Percentiles rank a stretch among this genome's conserved stretches.
Conservation (phyloP, 2,329 filamentous ascomycete genomes). For the Exophiala xenobiotica region DNA sequence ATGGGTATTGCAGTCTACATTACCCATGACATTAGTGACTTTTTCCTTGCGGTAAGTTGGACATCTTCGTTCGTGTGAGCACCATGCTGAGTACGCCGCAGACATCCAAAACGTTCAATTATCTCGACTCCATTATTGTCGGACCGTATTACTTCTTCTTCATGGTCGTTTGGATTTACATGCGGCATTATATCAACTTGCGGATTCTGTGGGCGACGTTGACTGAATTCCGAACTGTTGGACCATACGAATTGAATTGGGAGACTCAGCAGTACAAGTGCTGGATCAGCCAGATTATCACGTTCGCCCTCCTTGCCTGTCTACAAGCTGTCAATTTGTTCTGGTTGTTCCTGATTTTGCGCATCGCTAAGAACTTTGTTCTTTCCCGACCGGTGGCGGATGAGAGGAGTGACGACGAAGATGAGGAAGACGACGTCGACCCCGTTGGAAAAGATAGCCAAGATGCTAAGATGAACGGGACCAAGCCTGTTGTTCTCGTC, state of each 20-base stretch:
- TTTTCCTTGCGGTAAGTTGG: constrained; percentile 75
- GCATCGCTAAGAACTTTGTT: constrained; percentile 34
- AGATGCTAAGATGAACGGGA: constrained; percentile 14
- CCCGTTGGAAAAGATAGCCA: neutral
- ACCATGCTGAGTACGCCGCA: constrained; percentile 35
- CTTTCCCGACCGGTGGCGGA: constrained; percentile 37
- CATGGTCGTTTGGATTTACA: constrained; percentile 76
- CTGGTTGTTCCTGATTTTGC: constrained; percentile 36
- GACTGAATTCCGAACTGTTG: constrained; percentile 37
- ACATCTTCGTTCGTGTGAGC: neutral
- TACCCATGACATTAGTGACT: constrained; percentile 85
- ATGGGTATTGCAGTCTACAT: constrained; percentile 86
- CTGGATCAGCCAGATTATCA: constrained; percentile 36
- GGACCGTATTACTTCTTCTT: constrained; percentile 77
- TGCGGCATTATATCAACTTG: constrained; percentile 66
- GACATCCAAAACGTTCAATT: constrained; percentile 85
- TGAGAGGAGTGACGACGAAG: constrained; percentile 48
- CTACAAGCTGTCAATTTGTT: constrained; percentile 38
- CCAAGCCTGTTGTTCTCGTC: constrained; percentile 34
- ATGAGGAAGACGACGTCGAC: constrained; percentile 40
- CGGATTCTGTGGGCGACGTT: constrained; percentile 36
- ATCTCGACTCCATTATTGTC: constrained; percentile 70
- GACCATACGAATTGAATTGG: constrained; percentile 38
- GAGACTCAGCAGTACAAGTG: constrained; percentile 39
- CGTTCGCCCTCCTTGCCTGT: constrained; percentile 34